A percentile compares a stretch with the other conserved stretches of the same genome.
These are phyloP conservation scores for Lipomyces chichibuensis DNA, from an alignment of 805 yeast genomes.

Conservation along the genomic window DNA sequence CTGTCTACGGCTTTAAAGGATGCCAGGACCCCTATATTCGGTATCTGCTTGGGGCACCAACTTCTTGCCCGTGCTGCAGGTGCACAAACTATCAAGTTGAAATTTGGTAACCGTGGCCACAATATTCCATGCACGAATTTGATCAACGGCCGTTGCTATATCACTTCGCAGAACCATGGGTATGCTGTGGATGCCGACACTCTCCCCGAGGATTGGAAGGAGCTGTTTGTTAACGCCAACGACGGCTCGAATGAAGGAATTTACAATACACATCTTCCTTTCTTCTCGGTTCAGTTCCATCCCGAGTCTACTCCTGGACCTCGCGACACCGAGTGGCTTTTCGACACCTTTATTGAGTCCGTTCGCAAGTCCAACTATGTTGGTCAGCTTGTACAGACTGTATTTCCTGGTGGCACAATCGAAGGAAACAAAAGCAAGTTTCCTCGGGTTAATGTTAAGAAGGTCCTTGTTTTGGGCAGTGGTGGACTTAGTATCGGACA, in stretches of 20 bases:
- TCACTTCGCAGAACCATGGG: constrained; percentile 98
- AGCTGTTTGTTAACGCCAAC: constrained; percentile 91
- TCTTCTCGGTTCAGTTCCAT: constrained; percentile 97
- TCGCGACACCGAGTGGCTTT: constrained; percentile 95
- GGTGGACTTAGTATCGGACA: constrained; percentile 99
- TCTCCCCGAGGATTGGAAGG: constrained; percentile 81
- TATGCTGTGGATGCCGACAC: constrained; percentile 90
- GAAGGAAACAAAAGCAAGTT: constrained; percentile 74
- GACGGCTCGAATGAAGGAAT: constrained; percentile 99
- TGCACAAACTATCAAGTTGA: constrained; percentile 87
- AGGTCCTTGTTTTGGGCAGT: constrained; percentile 91
- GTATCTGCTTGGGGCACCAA: constrained; percentile 98
- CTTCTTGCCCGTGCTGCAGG: constrained; percentile 93
- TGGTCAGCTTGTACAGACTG: constrained; percentile 66
- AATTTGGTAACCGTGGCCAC: constrained; percentile 98
- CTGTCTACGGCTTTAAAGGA: constrained; percentile 61
- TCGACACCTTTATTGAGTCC: constrained; percentile 86
- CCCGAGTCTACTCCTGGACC: constrained; percentile 99
- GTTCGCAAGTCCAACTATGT: constrained; percentile 58
- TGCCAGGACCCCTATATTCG: constrained; percentile 88
- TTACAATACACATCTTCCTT: constrained; percentile 83
- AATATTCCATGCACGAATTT: constrained; percentile 94
- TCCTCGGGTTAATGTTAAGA: constrained; percentile 83
- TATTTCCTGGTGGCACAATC: constrained; percentile 85
- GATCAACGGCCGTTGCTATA: constrained; percentile 90